Conservation (phyloP, 768 basidiomycete genomes). For the Boletus vinaceobasis region DNA sequence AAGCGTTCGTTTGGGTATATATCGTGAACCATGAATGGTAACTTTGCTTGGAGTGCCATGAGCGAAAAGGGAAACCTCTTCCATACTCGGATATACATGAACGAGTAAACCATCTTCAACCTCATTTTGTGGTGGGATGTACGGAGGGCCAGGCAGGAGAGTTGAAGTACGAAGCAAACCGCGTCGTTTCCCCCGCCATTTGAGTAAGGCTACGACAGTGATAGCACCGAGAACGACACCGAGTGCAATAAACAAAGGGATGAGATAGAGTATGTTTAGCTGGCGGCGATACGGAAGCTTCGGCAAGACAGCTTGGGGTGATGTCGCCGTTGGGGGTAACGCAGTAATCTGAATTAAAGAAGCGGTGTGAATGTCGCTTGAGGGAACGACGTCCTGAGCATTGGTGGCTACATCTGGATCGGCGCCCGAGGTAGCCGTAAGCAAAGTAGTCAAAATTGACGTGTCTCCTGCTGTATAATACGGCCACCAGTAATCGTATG, state of each 20-base stretch:
- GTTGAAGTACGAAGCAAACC: slow-evolving; percentile 12
- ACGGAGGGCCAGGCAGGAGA: slow-evolving; percentile 26
- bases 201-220: slow-evolving; percentile 4
- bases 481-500: slow-evolving; percentile 39
- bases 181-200: slow-evolving; percentile 6
- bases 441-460: slow-evolving; percentile 10
- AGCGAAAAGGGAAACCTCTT: slow-evolving; percentile 24
- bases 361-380: slow-evolving; percentile 10
- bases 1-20: slow-evolving; percentile 14
- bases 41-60: slow-evolving; percentile 28
- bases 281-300: slow-evolving; percentile 21
- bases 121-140: slow-evolving; percentile 19
- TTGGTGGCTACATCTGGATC: not conserved
- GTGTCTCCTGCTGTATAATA: slow-evolving; percentile 31
- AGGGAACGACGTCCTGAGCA: not conserved
- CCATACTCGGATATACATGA: slow-evolving; percentile 23
- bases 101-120: slow-evolving; percentile 12
- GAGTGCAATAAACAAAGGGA: slow-evolving; percentile 25
- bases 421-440: not conserved
- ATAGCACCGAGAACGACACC: slow-evolving; percentile 26
- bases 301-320: slow-evolving; percentile 8
- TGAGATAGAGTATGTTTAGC: slow-evolving; percentile 26
- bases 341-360: slow-evolving; percentile 35
- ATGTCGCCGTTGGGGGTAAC: slow-evolving; percentile 25
- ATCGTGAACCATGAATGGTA: slow-evolving; percentile 28